phyloP scores from a whole-genome alignment of 306 rosid species.

The Sphenostylis stenocarpa region DNA sequence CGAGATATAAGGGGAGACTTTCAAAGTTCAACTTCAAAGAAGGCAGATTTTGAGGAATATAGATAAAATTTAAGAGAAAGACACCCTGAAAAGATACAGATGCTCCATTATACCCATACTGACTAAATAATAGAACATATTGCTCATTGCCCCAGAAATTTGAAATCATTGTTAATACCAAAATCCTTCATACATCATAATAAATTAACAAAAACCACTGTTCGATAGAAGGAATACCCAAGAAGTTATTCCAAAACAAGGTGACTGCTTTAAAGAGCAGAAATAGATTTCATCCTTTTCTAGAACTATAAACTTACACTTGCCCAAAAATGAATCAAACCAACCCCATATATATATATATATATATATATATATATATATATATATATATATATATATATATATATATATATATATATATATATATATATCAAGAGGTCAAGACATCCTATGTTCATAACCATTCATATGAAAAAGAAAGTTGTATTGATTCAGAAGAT shows the following conservation, averaged over 20 bases:
- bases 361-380: too few relatives aligned
- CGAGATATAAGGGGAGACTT: background rate
- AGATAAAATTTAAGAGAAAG: background rate
- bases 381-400: too few relatives aligned
- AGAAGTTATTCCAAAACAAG: background rate
- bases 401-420: too few relatives aligned
- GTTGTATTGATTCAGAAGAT: background rate
- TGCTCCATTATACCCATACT: background rate
- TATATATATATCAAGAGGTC: background rate
- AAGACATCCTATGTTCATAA: constrained; percentile 1
- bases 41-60: background rate
- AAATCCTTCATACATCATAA: background rate
- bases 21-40: constrained; percentile 2
- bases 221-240: constrained; percentile 2
- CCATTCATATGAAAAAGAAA: background rate
- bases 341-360: constrained; percentile 13
- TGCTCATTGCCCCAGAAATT: background rate
- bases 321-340: background rate
- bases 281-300: background rate
- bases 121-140: background rate
- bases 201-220: background rate
- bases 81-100: background rate
- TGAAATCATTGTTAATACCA: constrained; percentile 14
- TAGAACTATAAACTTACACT: constrained; percentile 16
- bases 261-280: background rate